These are phyloP conservation scores for Penicillium griseofulvum DNA, from an alignment of 2,329 filamentous ascomycete species.

Conservation along the genomic window DNA sequence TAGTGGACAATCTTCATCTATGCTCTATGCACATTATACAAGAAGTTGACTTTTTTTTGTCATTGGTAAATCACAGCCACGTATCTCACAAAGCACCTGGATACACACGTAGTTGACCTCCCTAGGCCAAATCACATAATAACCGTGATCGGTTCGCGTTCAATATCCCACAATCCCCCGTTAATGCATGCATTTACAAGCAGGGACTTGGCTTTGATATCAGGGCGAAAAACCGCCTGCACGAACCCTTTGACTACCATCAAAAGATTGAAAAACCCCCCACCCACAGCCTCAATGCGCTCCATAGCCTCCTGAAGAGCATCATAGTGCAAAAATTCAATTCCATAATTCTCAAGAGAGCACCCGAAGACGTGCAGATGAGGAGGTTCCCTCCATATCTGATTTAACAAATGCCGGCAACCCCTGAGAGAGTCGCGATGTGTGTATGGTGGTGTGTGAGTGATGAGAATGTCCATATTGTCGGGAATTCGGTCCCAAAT, in stretches of 20 bases:
- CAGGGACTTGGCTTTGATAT: background rate
- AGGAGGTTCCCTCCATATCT: background rate
- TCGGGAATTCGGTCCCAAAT: background rate
- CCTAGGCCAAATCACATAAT: background rate
- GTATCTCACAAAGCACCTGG: background rate
- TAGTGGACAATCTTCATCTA: background rate
- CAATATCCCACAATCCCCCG: background rate
- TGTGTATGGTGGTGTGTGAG: background rate
- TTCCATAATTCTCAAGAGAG: background rate
- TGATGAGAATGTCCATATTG: background rate
- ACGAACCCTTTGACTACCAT: background rate
- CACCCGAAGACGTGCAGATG: background rate
- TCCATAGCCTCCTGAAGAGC: background rate
- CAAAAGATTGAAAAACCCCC: background rate
- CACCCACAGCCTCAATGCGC: background rate
- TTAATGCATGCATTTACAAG: constrained; percentile 2
- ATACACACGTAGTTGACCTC: background rate
- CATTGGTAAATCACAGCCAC: background rate
- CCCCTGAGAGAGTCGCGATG: background rate
- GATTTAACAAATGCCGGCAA: background rate
- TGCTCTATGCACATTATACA: background rate
- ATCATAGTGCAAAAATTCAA: background rate
- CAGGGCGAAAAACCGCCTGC: background rate
- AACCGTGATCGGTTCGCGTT: background rate
- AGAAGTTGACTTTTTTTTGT: background rate